Conservation (phyloP, 2,329 filamentous ascomycete genomes). For the Pyrenochaeta sp. region DNA sequence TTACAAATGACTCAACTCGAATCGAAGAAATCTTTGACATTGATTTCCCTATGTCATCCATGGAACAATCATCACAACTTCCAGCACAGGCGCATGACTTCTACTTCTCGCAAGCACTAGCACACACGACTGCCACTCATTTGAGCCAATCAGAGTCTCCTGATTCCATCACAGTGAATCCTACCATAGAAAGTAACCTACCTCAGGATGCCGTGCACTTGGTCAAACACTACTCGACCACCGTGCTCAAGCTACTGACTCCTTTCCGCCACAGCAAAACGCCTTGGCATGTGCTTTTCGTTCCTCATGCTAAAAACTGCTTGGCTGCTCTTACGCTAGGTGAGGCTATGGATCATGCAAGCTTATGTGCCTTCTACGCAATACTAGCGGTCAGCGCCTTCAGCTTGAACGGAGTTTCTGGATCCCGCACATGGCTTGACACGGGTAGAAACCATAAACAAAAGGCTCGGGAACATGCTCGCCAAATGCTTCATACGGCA, state of each 20-base stretch:
- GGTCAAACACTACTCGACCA: slow-evolving; percentile 50
- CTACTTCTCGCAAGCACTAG: not conserved
- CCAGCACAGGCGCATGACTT: not conserved
- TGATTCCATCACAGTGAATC: not conserved
- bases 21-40: slow-evolving; percentile 14
- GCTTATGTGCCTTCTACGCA: slow-evolving; percentile 51
- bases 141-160: not conserved
- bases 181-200: not conserved
- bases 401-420: slow-evolving; percentile 45
- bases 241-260: slow-evolving; percentile 43
- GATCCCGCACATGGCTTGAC: slow-evolving; percentile 45
- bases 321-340: slow-evolving; percentile 55
- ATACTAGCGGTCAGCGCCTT: slow-evolving; percentile 56
- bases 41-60: not conserved
- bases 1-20: not conserved
- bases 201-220: slow-evolving; percentile 49
- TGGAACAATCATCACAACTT: not conserved
- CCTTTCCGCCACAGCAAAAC: slow-evolving; percentile 50
- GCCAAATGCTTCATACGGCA: slow-evolving; percentile 47
- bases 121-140: not conserved
- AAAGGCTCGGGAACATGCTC: slow-evolving; percentile 43
- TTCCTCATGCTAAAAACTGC: slow-evolving; percentile 54
- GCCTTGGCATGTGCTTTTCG: slow-evolving; percentile 56
- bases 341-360: slow-evolving; percentile 50
- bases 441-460: slow-evolving; percentile 38